These are phyloP conservation scores for Sporothrix globosa DNA, from an alignment of 2,329 filamentous ascomycete species.

Conservation along the genomic window DNA sequence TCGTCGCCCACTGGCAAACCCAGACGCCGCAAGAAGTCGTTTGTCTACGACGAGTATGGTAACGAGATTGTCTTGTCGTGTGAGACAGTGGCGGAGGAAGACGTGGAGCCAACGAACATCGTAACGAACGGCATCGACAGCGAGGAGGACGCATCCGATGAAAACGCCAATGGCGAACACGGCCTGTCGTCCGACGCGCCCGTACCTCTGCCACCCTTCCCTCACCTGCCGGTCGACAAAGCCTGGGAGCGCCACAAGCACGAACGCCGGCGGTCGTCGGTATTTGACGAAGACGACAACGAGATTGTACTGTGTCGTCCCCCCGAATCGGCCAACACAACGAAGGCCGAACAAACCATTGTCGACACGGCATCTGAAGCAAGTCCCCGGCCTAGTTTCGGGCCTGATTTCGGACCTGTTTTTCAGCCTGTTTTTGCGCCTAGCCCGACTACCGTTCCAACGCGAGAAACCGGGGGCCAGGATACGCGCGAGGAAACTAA, in stretches of 20 bases:
- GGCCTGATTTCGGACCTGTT: background rate
- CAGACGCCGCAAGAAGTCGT: slow-evolving; percentile 37
- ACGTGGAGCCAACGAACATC: background rate
- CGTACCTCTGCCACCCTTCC: slow-evolving; percentile 28
- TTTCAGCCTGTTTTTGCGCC: background rate
- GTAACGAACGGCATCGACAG: background rate
- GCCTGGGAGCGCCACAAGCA: slow-evolving; percentile 30
- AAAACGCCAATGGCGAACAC: background rate
- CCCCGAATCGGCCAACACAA: background rate
- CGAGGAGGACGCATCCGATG: background rate
- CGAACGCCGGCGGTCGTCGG: slow-evolving; percentile 33
- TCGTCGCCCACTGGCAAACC: background rate
- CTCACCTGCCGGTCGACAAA: slow-evolving; percentile 12
- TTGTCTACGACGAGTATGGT: slow-evolving; percentile 56
- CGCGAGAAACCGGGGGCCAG: background rate
- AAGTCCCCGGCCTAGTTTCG: background rate
- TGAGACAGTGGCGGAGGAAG: slow-evolving; percentile 22
- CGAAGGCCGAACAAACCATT: slow-evolving; percentile 1
- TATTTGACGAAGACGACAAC: slow-evolving; percentile 46
- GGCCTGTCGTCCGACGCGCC: background rate
- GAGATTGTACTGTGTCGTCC: slow-evolving; percentile 48
- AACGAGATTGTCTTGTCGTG: slow-evolving; percentile 50
- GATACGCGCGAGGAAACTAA: background rate
- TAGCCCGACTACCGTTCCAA: background rate
- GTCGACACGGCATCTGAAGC: background rate